Conservation (phyloP, 2,329 filamentous ascomycete species). For the Fusarium sacchari region DNA sequence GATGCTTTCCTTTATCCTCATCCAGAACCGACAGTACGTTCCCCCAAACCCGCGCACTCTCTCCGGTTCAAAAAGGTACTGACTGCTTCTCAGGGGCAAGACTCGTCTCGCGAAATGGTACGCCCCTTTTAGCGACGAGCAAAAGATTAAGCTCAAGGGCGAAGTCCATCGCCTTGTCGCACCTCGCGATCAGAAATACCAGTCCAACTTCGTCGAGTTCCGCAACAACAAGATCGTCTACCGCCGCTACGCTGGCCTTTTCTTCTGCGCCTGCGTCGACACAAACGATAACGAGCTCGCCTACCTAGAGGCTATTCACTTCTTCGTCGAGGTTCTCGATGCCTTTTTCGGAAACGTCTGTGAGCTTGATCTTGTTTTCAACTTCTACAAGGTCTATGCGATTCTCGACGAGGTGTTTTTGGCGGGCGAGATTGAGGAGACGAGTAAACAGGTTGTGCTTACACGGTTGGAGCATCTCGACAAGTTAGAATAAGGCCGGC, state of each 20-base stretch:
- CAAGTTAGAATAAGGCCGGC: constrained; percentile 78
- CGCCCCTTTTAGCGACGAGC: constrained; percentile 96
- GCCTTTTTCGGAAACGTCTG: constrained; percentile 99
- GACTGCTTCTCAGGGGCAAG: constrained; percentile 76
- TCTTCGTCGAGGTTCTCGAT: constrained; percentile 98
- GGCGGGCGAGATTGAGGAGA: constrained; percentile 98
- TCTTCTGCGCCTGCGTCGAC: constrained; percentile 99
- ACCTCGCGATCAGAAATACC: constrained; percentile 98
- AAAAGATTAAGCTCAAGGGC: constrained; percentile 99
- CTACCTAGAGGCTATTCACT: constrained; percentile 97
- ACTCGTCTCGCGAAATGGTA: constrained; percentile 99
- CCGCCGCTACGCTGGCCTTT: constrained; percentile 94
- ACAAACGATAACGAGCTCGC: constrained; percentile 99
- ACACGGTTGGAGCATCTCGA: constrained; percentile 95
- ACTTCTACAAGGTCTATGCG: constrained; percentile 91
- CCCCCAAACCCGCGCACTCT: background rate
- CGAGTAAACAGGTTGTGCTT: constrained; percentile 96
- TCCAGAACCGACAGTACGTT: constrained; percentile 86
- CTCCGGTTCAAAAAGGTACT: background rate
- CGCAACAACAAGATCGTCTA: constrained; percentile 97
- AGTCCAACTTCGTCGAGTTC: constrained; percentile 99
- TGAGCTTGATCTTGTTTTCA: constrained; percentile 90
- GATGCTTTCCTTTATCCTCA: constrained; percentile 87
- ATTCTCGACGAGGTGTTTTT: constrained; percentile 98
- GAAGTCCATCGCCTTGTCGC: constrained; percentile 98